Evolutionary conservation across 129 eudicot genomes (phyloP).

Genomic region (Apium graveolens): DNA sequence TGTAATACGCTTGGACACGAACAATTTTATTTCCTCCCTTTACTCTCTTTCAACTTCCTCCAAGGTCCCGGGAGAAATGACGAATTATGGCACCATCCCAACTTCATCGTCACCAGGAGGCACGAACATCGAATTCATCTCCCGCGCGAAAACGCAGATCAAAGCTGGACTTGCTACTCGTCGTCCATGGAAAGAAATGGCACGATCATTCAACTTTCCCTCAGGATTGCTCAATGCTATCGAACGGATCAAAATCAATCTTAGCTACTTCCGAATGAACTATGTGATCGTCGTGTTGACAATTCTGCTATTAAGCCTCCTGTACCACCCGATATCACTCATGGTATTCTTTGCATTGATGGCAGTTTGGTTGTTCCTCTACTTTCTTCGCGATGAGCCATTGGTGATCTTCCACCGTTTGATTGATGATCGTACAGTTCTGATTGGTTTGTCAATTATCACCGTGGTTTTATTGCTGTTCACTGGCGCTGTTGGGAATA

Average conservation of each 20-base stretch:
- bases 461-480: conserved; percentile 41
- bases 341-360: conserved; percentile 48
- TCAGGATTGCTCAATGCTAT: conserved; percentile 23
- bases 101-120: neutral
- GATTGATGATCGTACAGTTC: conserved; percentile 36
- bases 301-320: conserved; percentile 35
- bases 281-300: conserved; percentile 32
- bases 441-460: conserved; percentile 22
- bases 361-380: conserved; percentile 63
- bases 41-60: neutral
- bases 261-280: conserved; percentile 48
- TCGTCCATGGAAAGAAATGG: conserved; percentile 57
- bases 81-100: conserved; percentile 55
- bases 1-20: no score
- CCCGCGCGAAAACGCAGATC: conserved; percentile 38
- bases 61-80: conserved; percentile 21
- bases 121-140: conserved; percentile 29
- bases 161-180: conserved; percentile 35
- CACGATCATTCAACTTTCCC: conserved; percentile 28
- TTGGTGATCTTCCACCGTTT: conserved; percentile 34
- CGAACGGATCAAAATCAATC: conserved; percentile 34
- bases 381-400: conserved; percentile 69
- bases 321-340: conserved; percentile 50
- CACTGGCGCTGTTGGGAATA: conserved; percentile 42
- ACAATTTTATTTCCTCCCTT: neutral